Evolutionary conservation across 768 basidiomycete species (phyloP).

Genomic region (Dentipellis fragilis): DNA sequence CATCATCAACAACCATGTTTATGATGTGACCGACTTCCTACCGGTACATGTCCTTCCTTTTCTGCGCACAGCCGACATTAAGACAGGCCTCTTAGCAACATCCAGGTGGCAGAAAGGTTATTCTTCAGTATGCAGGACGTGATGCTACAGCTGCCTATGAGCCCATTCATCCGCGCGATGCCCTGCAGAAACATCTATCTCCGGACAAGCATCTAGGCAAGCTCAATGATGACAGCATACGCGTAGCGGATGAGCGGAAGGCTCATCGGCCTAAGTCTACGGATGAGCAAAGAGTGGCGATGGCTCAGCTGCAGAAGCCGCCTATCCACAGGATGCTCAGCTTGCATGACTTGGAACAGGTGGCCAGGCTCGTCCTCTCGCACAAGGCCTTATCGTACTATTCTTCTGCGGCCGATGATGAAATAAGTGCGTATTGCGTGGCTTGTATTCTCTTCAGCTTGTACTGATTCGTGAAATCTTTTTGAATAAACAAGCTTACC

Average conservation of each 20-base stretch:
- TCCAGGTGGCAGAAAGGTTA: conserved; percentile 36
- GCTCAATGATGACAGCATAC: background rate
- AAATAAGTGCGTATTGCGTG: conserved; percentile 85
- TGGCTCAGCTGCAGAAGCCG: conserved; percentile 61
- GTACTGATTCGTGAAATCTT: background rate
- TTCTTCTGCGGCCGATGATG: conserved; percentile 91
- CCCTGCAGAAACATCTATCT: conserved; percentile 63
- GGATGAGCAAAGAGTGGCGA: conserved; percentile 44
- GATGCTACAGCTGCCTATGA: conserved; percentile 54
- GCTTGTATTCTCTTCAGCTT: conserved; percentile 50
- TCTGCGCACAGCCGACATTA: background rate
- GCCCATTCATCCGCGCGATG: conserved; percentile 80
- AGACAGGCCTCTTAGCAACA: background rate
- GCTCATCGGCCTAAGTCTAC: conserved; percentile 67
- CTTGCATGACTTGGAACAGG: conserved; percentile 89
- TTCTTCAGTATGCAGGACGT: conserved; percentile 43
- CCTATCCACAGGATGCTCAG: conserved; percentile 64
- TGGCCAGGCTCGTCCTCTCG: conserved; percentile 70
- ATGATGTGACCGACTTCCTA: conserved; percentile 33
- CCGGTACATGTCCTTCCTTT: conserved; percentile 15
- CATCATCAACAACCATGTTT: conserved; percentile 53
- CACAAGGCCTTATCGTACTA: conserved; percentile 94
- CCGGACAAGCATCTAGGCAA: conserved; percentile 54
- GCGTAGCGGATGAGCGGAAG: conserved; percentile 23
- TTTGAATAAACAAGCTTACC: conserved; percentile 24